Conservation (phyloP, 805 yeast genomes). For the Zygotorulaspora chibaensis region DNA sequence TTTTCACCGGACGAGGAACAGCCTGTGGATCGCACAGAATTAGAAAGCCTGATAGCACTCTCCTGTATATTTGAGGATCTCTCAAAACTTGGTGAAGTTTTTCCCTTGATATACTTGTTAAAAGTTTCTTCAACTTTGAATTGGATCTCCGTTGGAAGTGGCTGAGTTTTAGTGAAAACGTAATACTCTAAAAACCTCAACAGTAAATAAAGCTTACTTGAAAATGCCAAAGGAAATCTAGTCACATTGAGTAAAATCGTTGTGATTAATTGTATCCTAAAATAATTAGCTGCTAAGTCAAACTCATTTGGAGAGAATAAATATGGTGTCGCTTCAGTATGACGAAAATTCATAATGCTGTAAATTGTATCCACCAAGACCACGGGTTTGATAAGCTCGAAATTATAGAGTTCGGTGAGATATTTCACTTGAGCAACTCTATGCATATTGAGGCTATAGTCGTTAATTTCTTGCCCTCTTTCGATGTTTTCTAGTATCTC, state of each 20-base stretch:
- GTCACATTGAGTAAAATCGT: conserved; percentile 38
- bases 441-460: conserved; percentile 53
- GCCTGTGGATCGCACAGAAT: conserved; percentile 1
- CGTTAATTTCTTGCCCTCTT: conserved; percentile 61
- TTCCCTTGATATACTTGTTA: conserved; percentile 27
- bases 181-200: conserved; percentile 69
- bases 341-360: conserved; percentile 60
- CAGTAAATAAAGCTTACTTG: conserved; percentile 38
- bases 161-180: conserved; percentile 52
- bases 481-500: conserved; percentile 57
- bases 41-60: conserved; percentile 39
- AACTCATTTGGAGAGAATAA: conserved; percentile 38
- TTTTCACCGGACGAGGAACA: not conserved
- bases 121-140: conserved; percentile 48
- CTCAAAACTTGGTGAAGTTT: conserved; percentile 25
- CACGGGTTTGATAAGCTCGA: conserved; percentile 42
- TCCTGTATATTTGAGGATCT: conserved; percentile 40
- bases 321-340: conserved; percentile 54
- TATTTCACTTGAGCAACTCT: conserved; percentile 60
- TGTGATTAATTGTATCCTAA: conserved; percentile 58
- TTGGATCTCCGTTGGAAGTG: conserved; percentile 60
- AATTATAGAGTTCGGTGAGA: conserved; percentile 53
- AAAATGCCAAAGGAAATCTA: conserved; percentile 17
- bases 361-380: conserved; percentile 50
- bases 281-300: conserved; percentile 69